Percentiles rank a stretch among this genome's conserved stretches.
Conservation (phyloP, 1,284 basidiomycete species). For the Leccinum idahoense region DNA sequence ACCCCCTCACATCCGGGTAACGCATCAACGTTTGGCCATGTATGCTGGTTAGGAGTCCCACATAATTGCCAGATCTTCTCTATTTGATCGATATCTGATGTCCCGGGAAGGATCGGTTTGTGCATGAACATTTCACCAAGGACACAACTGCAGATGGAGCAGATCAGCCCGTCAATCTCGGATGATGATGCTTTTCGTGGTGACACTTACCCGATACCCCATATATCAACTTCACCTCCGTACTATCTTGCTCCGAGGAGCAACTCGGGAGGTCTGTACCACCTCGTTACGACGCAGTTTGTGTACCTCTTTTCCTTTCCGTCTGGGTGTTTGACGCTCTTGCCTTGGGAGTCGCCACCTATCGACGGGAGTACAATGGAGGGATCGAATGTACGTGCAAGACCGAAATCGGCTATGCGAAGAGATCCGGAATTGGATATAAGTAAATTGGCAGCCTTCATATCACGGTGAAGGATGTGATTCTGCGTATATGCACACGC, state of each 20-base stretch:
- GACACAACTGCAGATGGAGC: conserved; percentile 61
- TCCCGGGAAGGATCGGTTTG: conserved; percentile 84
- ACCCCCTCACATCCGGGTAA: conserved; percentile 81
- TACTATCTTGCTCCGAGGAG: conserved; percentile 87
- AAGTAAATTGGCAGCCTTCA: conserved; percentile 97
- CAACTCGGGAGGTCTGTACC: conserved; percentile 97
- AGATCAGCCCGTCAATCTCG: conserved; percentile 2
- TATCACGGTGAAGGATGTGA: conserved; percentile 93
- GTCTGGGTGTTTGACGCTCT: conserved; percentile 39
- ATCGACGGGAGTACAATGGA: conserved; percentile 34
- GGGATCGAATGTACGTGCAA: conserved; percentile 76
- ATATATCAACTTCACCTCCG: conserved; percentile 93
- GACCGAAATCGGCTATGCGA: conserved; percentile 94
- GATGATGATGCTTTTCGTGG: background rate
- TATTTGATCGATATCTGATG: conserved; percentile 86
- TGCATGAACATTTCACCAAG: conserved; percentile 94
- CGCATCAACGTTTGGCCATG: conserved; percentile 77
- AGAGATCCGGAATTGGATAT: conserved; percentile 83
- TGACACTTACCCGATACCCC: conserved; percentile 87
- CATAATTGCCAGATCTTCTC: conserved; percentile 88
- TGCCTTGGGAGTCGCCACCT: conserved; percentile 18
- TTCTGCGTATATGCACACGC: conserved; percentile 52
- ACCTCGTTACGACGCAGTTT: conserved; percentile 97
- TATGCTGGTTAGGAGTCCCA: conserved; percentile 78
- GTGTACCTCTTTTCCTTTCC: conserved; percentile 78